Percentiles rank a stretch among this genome's conserved stretches.
Evolutionary conservation across 2,329 filamentous ascomycete genomes (phyloP).

Genomic region (Parastagonospora nodorum): DNA sequence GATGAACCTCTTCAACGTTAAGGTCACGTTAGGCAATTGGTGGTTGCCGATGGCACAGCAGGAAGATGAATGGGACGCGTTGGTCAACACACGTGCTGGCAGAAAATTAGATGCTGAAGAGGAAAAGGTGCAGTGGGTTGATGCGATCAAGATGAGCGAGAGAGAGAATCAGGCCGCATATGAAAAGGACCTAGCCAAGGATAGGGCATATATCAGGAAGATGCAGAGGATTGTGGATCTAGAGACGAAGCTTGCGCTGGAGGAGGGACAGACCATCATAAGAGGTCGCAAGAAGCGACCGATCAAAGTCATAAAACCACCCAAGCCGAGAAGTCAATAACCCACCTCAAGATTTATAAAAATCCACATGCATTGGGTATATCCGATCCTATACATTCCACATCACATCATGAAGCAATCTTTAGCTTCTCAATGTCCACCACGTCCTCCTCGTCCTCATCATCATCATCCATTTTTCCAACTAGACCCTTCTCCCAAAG

Average conservation of each 20-base stretch:
- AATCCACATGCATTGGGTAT: constrained; percentile 24
- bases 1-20: constrained; percentile 47
- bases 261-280: constrained; percentile 42
- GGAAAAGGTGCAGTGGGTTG: constrained; percentile 35
- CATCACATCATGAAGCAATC: constrained; percentile 41
- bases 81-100: constrained; percentile 29
- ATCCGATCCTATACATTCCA: constrained; percentile 3
- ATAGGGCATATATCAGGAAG: constrained; percentile 40
- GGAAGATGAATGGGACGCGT: constrained; percentile 58
- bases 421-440: constrained; percentile 50
- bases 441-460: constrained; percentile 62
- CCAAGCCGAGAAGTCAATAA: constrained; percentile 1
- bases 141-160: constrained; percentile 27
- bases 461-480: constrained; percentile 70
- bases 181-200: constrained; percentile 31
- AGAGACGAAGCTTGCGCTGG: constrained; percentile 52
- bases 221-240: constrained; percentile 56
- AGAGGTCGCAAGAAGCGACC: constrained; percentile 33
- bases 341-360: neutral
- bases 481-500: constrained; percentile 56
- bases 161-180: constrained; percentile 17
- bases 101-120: constrained; percentile 5
- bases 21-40: constrained; percentile 51
- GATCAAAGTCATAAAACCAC: constrained; percentile 24
- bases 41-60: constrained; percentile 44